Conservation (phyloP, 2,329 filamentous ascomycete genomes). For the Bipolaris zeicola region DNA sequence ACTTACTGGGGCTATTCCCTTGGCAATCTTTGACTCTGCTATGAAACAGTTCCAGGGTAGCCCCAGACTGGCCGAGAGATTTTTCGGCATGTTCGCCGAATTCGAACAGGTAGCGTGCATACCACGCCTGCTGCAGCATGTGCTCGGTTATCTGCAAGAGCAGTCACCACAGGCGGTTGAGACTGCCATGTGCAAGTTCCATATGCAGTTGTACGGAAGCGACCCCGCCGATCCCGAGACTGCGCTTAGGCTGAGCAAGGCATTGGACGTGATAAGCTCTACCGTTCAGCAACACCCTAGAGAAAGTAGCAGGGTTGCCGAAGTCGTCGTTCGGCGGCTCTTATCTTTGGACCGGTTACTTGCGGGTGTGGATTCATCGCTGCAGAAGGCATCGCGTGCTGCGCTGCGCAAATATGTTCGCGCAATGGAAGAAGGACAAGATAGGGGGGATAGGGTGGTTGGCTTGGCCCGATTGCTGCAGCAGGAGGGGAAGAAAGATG, state of each 20-base stretch:
- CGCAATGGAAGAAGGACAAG: slow-evolving; percentile 29
- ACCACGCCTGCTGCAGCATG: slow-evolving; percentile 71
- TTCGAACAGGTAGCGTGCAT: slow-evolving; percentile 72
- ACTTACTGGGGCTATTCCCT: slow-evolving; percentile 88
- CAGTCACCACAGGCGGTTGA: slow-evolving; percentile 60
- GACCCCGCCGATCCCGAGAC: slow-evolving; percentile 70
- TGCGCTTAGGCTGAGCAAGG: slow-evolving; percentile 70
- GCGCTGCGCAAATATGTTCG: slow-evolving; percentile 48
- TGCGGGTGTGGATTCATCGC: slow-evolving; percentile 57
- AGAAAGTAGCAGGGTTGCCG: slow-evolving; percentile 48
- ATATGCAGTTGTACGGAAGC: slow-evolving; percentile 71
- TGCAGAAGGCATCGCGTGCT: slow-evolving; percentile 58
- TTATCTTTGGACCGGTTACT: slow-evolving; percentile 51
- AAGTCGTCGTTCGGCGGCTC: slow-evolving; percentile 57
- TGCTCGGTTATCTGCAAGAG: slow-evolving; percentile 68
- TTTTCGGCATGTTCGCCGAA: slow-evolving; percentile 78
- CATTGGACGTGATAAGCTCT: slow-evolving; percentile 67
- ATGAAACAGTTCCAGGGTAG: slow-evolving; percentile 76
- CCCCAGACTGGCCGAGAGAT: slow-evolving; percentile 69
- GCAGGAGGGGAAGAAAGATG: slow-evolving; percentile 34
- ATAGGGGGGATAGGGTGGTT: slow-evolving; percentile 35
- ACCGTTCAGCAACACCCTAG: slow-evolving; percentile 49
- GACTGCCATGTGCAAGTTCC: slow-evolving; percentile 73
- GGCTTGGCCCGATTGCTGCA: slow-evolving; percentile 29
- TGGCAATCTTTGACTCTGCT: slow-evolving; percentile 87